phyloP scores from a whole-genome alignment of 768 basidiomycete species.

The Obba rivulosa region DNA sequence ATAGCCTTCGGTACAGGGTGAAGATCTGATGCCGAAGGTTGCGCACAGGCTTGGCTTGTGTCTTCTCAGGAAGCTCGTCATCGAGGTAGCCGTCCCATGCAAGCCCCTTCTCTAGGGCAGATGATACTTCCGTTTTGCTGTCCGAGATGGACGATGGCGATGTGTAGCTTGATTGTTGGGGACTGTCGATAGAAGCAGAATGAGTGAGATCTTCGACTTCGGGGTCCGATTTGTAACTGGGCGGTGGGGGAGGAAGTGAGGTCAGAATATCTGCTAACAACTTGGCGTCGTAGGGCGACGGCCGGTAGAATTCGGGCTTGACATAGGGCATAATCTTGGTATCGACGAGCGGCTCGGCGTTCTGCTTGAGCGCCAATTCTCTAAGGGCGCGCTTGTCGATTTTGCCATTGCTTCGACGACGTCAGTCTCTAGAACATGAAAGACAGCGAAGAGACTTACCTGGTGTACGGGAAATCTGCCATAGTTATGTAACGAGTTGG shows the following conservation, averaged over 20 bases:
- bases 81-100: slow-evolving; percentile 50
- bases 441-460: slow-evolving; percentile 27
- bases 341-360: too few species aligned
- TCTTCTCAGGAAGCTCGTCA: slow-evolving; percentile 46
- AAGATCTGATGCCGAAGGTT: slow-evolving; percentile 53
- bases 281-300: slow-evolving; percentile 16
- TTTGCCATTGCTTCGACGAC: slow-evolving; percentile 28
- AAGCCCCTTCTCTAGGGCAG: slow-evolving; percentile 19
- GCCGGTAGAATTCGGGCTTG: slow-evolving; percentile 15
- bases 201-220: slow-evolving; percentile 25
- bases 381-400: slow-evolving; percentile 43
- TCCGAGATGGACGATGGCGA: slow-evolving; percentile 26
- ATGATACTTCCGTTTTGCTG: slow-evolving; percentile 20
- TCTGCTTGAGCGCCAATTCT: slow-evolving; percentile 17
- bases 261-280: slow-evolving; percentile 16
- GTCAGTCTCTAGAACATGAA: not conserved
- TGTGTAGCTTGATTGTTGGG: slow-evolving; percentile 3
- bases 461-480: slow-evolving; percentile 46
- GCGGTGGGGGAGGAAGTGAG: slow-evolving; percentile 19
- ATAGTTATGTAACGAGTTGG: slow-evolving; percentile 41
- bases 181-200: too few species aligned
- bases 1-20: slow-evolving; percentile 50
- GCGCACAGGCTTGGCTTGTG: slow-evolving; percentile 39
- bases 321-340: too few species aligned
- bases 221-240: slow-evolving; percentile 21